Evolutionary conservation across 441 rosid species (phyloP), one percentile per base, ranked within the genome.

Genomic region (Pelargonium australe): DNA sequence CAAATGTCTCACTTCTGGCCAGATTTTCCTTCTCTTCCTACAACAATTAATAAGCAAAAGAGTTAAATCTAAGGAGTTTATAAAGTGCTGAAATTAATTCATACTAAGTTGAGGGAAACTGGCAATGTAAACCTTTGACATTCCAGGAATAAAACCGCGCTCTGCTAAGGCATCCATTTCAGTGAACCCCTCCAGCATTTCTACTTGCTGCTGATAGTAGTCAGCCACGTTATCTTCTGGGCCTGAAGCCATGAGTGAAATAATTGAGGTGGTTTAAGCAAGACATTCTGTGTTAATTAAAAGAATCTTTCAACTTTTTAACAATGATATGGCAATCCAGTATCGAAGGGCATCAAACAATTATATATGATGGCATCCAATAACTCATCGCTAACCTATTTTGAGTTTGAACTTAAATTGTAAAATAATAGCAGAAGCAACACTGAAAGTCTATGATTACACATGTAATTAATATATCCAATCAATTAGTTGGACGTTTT

Each of bases 171-270:
- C 64, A 23, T 86, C 83, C 43, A 85, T 85, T 79, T 82, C 86
- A 53, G 66, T 79, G 72, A 72, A 86, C 40, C 79, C 85, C 66
- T 78, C 66, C 5, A 85, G 81, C 23, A 85, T 81, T 19, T 71
- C 75, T 69, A 77, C 83, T 73, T 86, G 91, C 58, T 74, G 81
- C 71, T 71, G 68, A 79, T 86, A 86, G 44, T 85, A 86, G 8
- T 76, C 76, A 12, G 80, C 80, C 10, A 85, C 77, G 67, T 71
- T 66, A 34, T 70, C 75, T 1, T 79, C 78, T 51, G 58, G 19
- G 16, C 58, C 58, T 51, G 58, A 51, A 2, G 14, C 19, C 58
- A n/a, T 51, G 7, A 51, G 16, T 6, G 17, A 51, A 34, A 34
- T 34, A 13, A 51, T 51, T 16, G 7, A 51, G 16, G 19, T 51